phyloP scores from a whole-genome alignment of 2,329 filamentous ascomycete genomes.

The Biscogniauxia mediterranea region DNA sequence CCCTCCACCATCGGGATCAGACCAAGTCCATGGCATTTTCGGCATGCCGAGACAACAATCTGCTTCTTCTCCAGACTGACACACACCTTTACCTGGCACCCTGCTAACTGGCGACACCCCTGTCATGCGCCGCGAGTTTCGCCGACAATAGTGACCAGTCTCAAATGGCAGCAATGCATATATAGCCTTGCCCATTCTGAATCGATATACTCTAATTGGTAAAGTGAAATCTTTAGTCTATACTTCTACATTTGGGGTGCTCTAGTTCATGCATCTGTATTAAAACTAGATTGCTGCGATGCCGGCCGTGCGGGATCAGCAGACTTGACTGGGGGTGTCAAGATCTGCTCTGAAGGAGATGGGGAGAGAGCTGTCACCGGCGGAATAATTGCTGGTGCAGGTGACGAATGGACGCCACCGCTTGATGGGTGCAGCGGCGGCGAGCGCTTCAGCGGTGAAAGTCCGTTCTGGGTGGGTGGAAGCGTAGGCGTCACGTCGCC shows the following conservation, averaged over 20 bases:
- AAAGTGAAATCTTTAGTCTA: neutral
- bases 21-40: slow-evolving; percentile 4
- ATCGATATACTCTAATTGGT: neutral
- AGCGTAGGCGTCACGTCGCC: slow-evolving; percentile 38
- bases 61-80: neutral
- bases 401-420: slow-evolving; percentile 29
- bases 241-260: neutral
- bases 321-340: slow-evolving; percentile 61
- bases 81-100: neutral
- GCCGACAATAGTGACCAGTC: slow-evolving; percentile 8
- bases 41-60: slow-evolving; percentile 1
- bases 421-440: slow-evolving; percentile 37
- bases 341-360: slow-evolving; percentile 53
- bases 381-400: slow-evolving; percentile 50
- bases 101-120: neutral
- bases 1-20: slow-evolving; percentile 1
- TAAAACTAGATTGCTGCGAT: slow-evolving; percentile 25
- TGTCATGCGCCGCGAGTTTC: neutral
- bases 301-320: slow-evolving; percentile 32
- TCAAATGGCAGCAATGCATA: neutral
- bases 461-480: slow-evolving; percentile 44
- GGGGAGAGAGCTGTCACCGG: slow-evolving; percentile 58
- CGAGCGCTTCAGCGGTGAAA: slow-evolving; percentile 54
- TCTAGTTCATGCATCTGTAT: slow-evolving; percentile 11
- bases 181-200: neutral